Evolutionary conservation across 2,329 filamentous ascomycete species (phyloP).

Genomic region (Nemania bipapillata): DNA sequence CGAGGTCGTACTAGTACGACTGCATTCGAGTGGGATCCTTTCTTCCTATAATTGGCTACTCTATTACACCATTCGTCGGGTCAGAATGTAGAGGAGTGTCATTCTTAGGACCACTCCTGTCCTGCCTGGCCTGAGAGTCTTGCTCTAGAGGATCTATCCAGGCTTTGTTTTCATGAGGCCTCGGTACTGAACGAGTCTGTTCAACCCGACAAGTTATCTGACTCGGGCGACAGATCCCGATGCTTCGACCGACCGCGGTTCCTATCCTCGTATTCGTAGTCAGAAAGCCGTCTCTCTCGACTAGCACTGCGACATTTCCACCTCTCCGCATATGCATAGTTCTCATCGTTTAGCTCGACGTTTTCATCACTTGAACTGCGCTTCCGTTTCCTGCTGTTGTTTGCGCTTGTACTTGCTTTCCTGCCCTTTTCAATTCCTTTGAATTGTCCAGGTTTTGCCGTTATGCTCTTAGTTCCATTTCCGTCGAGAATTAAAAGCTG

Average conservation of each 20-base stretch:
- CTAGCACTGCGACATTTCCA: not conserved
- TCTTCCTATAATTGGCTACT: not conserved
- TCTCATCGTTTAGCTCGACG: not conserved
- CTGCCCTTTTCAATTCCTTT: not conserved
- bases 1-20: no score
- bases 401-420: not conserved
- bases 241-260: slow-evolving; percentile 5
- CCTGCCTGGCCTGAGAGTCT: not conserved
- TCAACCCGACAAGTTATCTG: not conserved
- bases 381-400: slow-evolving; percentile 8
- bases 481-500: not conserved
- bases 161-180: not conserved
- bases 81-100: not conserved
- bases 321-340: slow-evolving; percentile 10
- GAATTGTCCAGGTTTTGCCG: not conserved
- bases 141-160: slow-evolving; percentile 2
- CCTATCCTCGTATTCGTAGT: slow-evolving; percentile 1
- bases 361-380: slow-evolving; percentile 12
- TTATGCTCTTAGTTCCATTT: not conserved
- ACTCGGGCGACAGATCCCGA: not conserved
- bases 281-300: slow-evolving; percentile 5
- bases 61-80: not conserved
- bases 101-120: not conserved
- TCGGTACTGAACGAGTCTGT: not conserved
- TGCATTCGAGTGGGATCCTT: no score